Evolutionary conservation across 805 yeast genomes (phyloP), one percentile per base, ranked within the genome.

Genomic region (Metschnikowia similis): DNA sequence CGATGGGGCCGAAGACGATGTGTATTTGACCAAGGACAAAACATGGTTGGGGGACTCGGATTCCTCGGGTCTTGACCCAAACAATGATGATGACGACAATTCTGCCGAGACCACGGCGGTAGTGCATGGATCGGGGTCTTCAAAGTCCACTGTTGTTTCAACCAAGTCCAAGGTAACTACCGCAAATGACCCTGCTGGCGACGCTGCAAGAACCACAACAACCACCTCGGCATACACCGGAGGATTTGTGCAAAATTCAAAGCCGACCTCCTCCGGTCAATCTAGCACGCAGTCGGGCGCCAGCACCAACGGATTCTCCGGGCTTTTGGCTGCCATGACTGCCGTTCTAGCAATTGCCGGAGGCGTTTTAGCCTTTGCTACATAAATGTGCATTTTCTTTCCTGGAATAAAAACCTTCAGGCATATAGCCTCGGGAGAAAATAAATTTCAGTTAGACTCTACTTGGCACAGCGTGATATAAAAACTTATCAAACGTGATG

Each of bases 11-110:
- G 56, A 54, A 11, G 47, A 55, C 2, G 57, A 69, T 50, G 71
- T 91, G 41, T 74, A 73, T 60, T 74, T 90, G 60, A 80, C 91
- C 16, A 81, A 85, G 62, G 80, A 82, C 45, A 71, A 72, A 58
- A 80, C 90, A 5, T 69, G 77, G 60, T 68, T 90, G 52, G 86
- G 81, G 11, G 74, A 80, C 39, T 61, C 66, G n/a, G 82, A 77
- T 30, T 87, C 83, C 30, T 72, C 84, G 29, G 97, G 97, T 9
- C 70, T 81, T 44, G 77, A 87, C 58, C 82, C 83, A 14, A 72
- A 76, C 45, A 67, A 70, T 50, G 67, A 64, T 6, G 67, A 64
- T 6, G 51, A 36, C 8, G 56, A 52, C 10, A 48, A 52, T 14
- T 55, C 59, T 11, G 56, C 55, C 39, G 52, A 29, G 32, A 37